Percentiles rank a stretch among this genome's conserved stretches.
Evolutionary conservation across 2,329 filamentous ascomycete genomes (phyloP).

Genomic region (Dactylonectria estremocensis): DNA sequence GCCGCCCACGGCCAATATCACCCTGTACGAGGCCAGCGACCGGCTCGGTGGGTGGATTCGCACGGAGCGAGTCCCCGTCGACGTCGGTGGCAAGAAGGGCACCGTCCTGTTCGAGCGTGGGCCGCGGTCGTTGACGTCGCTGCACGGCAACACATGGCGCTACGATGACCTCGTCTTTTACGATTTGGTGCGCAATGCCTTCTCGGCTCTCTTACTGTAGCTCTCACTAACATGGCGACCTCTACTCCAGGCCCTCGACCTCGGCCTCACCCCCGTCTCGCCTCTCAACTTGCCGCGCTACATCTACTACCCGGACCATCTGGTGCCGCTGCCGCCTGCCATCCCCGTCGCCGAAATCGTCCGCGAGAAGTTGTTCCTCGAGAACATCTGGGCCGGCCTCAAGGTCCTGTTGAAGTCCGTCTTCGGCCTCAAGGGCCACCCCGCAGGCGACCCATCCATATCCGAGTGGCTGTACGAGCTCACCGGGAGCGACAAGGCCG

Average conservation of each 20-base stretch:
- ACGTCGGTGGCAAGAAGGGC: conserved; percentile 67
- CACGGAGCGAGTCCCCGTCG: conserved; percentile 73
- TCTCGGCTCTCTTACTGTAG: neutral
- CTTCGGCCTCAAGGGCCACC: conserved; percentile 36
- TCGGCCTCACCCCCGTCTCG: conserved; percentile 63
- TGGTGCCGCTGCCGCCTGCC: conserved; percentile 54
- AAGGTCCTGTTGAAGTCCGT: conserved; percentile 44
- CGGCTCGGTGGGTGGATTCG: conserved; percentile 88
- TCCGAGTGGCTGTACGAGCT: conserved; percentile 55
- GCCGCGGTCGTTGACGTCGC: conserved; percentile 80
- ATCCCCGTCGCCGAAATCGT: conserved; percentile 46
- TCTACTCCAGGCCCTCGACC: conserved; percentile 51
- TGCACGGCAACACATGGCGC: conserved; percentile 56
- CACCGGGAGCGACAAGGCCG: conserved; percentile 57
- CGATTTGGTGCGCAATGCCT: conserved; percentile 73
- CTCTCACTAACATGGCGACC: conserved; percentile 39
- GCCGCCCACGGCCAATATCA: conserved; percentile 77
- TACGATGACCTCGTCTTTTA: conserved; percentile 78
- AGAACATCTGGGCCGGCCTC: conserved; percentile 49
- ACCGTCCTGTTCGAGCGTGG: conserved; percentile 85
- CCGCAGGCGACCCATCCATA: conserved; percentile 53
- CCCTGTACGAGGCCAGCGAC: conserved; percentile 81
- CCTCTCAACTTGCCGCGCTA: conserved; percentile 71
- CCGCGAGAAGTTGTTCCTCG: conserved; percentile 53
- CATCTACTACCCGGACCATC: conserved; percentile 89